phyloP scores from a whole-genome alignment of 2,329 filamentous ascomycete species.

The Alternaria tenuissima region DNA sequence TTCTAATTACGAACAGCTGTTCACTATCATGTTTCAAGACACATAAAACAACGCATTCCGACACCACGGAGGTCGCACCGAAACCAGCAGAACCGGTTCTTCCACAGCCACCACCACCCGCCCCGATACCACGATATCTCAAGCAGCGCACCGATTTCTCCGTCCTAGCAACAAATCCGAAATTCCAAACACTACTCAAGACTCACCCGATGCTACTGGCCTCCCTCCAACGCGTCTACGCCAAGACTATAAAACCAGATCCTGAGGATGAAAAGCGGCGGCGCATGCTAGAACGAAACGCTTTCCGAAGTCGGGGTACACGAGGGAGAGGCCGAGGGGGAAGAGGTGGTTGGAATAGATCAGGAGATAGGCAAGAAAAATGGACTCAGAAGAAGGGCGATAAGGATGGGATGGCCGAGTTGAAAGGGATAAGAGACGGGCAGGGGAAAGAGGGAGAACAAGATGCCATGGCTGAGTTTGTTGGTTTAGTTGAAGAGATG shows the following conservation, averaged over 20 bases:
- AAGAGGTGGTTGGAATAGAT: constrained; percentile 21
- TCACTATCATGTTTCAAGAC: constrained; percentile 44
- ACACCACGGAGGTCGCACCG: constrained; percentile 7
- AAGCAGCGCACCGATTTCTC: constrained; percentile 45
- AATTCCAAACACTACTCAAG: constrained; percentile 40
- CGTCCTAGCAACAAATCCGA: constrained; percentile 36
- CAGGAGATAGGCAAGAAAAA: constrained; percentile 16
- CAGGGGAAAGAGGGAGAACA: constrained; percentile 42
- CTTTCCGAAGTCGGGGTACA: constrained; percentile 24
- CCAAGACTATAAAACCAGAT: constrained; percentile 45
- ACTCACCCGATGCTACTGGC: constrained; percentile 34
- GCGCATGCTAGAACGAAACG: constrained; percentile 22
- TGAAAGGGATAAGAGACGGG: constrained; percentile 38
- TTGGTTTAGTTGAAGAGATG: constrained; percentile 36
- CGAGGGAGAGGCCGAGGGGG: constrained; percentile 29
- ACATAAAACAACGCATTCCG: constrained; percentile 39
- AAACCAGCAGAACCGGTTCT: constrained; percentile 16
- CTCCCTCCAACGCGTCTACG: constrained; percentile 44
- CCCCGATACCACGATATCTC: constrained; percentile 43
- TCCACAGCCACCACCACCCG: constrained; percentile 37
- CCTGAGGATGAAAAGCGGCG: constrained; percentile 31
- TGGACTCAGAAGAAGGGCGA: constrained; percentile 46
- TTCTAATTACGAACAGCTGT: constrained; percentile 27
- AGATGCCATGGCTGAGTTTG: constrained; percentile 55
- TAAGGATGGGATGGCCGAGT: constrained; percentile 38